Conservation (phyloP, 2,329 filamentous ascomycete genomes). For the Arthroderma sp. region DNA sequence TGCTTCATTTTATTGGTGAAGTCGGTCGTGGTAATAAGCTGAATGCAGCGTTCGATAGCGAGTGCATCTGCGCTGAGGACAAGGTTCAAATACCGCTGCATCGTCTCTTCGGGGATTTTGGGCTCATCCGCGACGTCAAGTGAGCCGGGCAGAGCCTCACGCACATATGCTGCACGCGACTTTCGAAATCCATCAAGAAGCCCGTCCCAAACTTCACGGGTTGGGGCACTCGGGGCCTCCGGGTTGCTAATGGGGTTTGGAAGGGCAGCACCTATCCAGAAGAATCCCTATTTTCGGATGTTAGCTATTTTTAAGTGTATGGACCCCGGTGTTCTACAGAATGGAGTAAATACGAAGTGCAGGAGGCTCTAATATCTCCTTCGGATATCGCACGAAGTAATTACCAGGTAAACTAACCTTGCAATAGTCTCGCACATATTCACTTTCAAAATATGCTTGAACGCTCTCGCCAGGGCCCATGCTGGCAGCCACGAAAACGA, state of each 20-base stretch:
- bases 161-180: conserved; percentile 13
- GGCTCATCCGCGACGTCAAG: conserved; percentile 13
- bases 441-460: conserved; percentile 14
- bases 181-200: conserved; percentile 15
- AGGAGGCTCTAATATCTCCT: no score
- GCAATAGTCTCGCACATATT: conserved; percentile 13
- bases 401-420: conserved; percentile 6
- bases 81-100: conserved; percentile 14
- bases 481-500: conserved; percentile 17
- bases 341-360: no score
- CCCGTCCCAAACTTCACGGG: conserved; percentile 15
- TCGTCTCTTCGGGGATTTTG: conserved; percentile 9
- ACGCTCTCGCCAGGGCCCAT: conserved; percentile 20
- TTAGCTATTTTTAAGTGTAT: background rate
- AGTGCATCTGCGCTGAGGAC: conserved; percentile 16
- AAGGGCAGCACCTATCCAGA: conserved; percentile 16
- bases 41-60: conserved; percentile 18
- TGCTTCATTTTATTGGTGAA: conserved; percentile 15
- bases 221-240: conserved; percentile 14
- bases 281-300: conserved; percentile 11
- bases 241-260: conserved; percentile 13
- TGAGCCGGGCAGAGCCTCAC: conserved; percentile 12
- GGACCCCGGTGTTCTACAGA: no score
- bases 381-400: no score
- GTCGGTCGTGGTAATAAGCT: conserved; percentile 16